Evolutionary conservation across 192 early-diverging fungal species (phyloP).

Genomic region (Coemansia sp.): DNA sequence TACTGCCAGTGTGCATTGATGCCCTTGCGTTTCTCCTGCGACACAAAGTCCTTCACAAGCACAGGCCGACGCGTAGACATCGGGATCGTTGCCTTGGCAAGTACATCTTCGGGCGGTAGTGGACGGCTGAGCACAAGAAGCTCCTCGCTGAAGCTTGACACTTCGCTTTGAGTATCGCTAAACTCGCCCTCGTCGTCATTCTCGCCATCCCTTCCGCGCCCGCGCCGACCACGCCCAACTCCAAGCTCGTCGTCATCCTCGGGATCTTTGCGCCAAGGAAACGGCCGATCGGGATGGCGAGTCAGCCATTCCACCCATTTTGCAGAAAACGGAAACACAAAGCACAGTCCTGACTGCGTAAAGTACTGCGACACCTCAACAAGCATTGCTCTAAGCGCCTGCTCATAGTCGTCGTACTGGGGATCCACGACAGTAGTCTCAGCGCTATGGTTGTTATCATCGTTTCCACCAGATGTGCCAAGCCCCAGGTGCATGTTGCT

Average conservation of each 20-base stretch:
- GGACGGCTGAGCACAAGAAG: slow-evolving; percentile 45
- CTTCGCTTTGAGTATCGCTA: slow-evolving; percentile 25
- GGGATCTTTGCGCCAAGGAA: slow-evolving; percentile 54
- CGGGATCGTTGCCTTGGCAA: slow-evolving; percentile 52
- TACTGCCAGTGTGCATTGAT: slow-evolving; percentile 59
- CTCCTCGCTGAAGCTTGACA: slow-evolving; percentile 51
- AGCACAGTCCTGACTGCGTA: slow-evolving; percentile 44
- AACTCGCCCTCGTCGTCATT: slow-evolving; percentile 18
- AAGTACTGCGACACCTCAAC: slow-evolving; percentile 53
- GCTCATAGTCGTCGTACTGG: slow-evolving; percentile 38
- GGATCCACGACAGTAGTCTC: slow-evolving; percentile 11
- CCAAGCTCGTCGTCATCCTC: slow-evolving; percentile 32
- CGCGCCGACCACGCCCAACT: slow-evolving; percentile 10
- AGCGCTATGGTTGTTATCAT: slow-evolving; percentile 11
- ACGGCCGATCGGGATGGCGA: slow-evolving; percentile 47
- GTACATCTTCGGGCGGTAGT: slow-evolving; percentile 45
- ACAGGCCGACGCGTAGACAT: slow-evolving; percentile 47
- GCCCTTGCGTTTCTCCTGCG: slow-evolving; percentile 48
- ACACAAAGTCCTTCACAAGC: slow-evolving; percentile 42
- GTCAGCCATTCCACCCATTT: slow-evolving; percentile 54
- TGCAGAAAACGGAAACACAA: slow-evolving; percentile 54
- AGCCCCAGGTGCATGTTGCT: slow-evolving; percentile 57
- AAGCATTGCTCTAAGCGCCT: slow-evolving; percentile 43
- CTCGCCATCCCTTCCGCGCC: background rate
- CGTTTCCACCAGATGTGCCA: slow-evolving; percentile 17